Base-by-base conservation (phyloP, 768 basidiomycete species). In the Clitopilus passeckerianus region DNA sequence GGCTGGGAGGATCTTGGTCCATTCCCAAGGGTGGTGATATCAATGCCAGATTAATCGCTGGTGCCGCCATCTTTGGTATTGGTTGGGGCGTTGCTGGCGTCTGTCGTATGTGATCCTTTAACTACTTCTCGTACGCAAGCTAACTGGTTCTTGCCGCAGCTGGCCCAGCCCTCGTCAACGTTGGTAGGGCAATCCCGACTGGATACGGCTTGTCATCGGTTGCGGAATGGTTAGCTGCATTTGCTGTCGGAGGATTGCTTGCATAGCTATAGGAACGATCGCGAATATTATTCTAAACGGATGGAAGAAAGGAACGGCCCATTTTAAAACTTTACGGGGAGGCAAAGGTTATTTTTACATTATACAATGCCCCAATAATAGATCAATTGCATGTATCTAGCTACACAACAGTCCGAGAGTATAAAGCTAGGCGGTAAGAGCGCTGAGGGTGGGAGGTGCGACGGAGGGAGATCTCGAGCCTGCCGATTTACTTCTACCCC, bases 401-500 rank as follows among this genome's bases (percentile, higher is more conserved):
- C 37, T 41, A 3, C 37, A 3, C 30, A 33, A 14, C 24, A 14
- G 35, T 34, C 16, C 24, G 5, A 22, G 27, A 8, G 6, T 14
- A 34, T 34, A 16, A 33, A n/a, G 18, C 30, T 37, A 62, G n/a
- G 69, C 61, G 43, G 67, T 57, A n/a, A 59, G 44, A 10, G 56
- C 57, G 8, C 63, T 34, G 5, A 60, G 53, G 34, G 69, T 41
- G 18, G 66, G 46, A 6, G 70, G 63, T 30, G 67, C 58, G 37
- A 66, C 54, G 18, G 75, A 60, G 33, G 68, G 64, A 56, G 81
- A 83, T 2, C 68, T 63, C 22, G 30, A 34, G 27, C 54, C 54
- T 4, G 64, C 65, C 61, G 70, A 73, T 75, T 76, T 83, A 67
- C 92, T 87, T 60, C 95, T 81, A 3, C 96, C 96, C 96, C 96